phyloP scores from a whole-genome alignment of 2,329 filamentous ascomycete species.

The Diaporthe humulicola region DNA sequence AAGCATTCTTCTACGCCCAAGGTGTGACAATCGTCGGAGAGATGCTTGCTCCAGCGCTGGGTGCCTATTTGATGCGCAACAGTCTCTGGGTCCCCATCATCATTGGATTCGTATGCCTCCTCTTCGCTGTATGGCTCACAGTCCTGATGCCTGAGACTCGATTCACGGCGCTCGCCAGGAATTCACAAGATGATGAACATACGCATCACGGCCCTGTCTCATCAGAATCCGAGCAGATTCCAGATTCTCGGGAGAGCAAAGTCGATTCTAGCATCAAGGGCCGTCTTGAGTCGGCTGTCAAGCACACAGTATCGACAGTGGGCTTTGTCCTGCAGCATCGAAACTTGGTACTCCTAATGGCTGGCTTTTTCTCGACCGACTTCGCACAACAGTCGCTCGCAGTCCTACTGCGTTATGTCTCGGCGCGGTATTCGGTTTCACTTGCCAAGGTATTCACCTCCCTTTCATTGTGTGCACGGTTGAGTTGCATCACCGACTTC shows the following conservation, averaged over 20 bases:
- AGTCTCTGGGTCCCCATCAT: slow-evolving; percentile 6
- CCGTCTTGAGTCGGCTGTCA: neutral
- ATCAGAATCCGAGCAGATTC: neutral
- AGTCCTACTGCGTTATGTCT: neutral
- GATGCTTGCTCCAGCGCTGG: slow-evolving; percentile 8
- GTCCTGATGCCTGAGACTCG: neutral
- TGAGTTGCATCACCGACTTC: neutral
- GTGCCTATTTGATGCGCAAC: neutral
- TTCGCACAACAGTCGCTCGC: neutral
- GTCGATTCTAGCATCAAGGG: neutral
- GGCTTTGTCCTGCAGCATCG: neutral
- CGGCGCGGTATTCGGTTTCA: neutral
- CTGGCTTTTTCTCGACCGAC: neutral
- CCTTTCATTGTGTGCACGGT: neutral
- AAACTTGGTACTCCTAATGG: neutral
- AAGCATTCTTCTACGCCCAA: slow-evolving; percentile 11
- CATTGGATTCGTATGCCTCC: neutral
- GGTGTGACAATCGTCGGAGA: slow-evolving; percentile 2
- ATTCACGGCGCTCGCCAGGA: neutral
- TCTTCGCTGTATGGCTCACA: neutral
- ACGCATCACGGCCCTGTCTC: neutral
- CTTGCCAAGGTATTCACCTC: neutral
- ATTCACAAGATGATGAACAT: neutral
- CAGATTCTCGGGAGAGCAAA: neutral
- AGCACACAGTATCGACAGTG: neutral